Conservation (phyloP, 1,284 basidiomycete genomes). For the Ganoderma resinaceum region DNA sequence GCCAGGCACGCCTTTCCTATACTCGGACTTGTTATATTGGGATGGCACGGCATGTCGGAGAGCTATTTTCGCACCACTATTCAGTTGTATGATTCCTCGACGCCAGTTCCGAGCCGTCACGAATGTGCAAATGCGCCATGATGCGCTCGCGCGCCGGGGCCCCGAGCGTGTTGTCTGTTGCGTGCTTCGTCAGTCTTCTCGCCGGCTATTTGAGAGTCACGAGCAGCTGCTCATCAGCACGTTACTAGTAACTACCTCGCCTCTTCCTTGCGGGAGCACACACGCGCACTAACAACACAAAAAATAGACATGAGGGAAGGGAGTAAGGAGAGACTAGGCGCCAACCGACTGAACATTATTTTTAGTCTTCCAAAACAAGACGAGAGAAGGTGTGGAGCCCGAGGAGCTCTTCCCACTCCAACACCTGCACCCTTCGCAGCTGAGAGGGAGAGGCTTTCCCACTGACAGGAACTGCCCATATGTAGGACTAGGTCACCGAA, state of each 20-base stretch:
- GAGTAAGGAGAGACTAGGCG: background rate
- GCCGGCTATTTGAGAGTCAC: background rate
- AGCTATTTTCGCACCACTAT: background rate
- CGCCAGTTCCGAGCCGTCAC: background rate
- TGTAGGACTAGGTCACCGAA: background rate
- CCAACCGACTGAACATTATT: background rate
- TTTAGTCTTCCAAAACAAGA: background rate
- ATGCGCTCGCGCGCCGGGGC: background rate
- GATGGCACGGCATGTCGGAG: background rate
- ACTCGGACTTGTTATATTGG: background rate
- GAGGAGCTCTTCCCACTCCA: background rate
- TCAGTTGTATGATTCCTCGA: background rate
- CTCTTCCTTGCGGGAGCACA: background rate
- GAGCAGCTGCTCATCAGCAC: background rate
- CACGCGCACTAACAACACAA: background rate
- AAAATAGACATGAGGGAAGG: background rate
- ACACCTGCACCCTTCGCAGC: background rate
- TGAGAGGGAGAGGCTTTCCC: background rate
- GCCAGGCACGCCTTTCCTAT: background rate
- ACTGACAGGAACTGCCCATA: background rate
- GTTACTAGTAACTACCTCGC: background rate
- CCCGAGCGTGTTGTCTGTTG: background rate
- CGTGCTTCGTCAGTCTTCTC: slow-evolving; percentile 5
- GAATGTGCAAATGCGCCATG: background rate
- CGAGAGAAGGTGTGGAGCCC: background rate